Percentiles rank a stretch among this genome's conserved stretches.
phyloP scores from a whole-genome alignment of 148 eudicot genomes.

The Vaccinium vitisidaea region DNA sequence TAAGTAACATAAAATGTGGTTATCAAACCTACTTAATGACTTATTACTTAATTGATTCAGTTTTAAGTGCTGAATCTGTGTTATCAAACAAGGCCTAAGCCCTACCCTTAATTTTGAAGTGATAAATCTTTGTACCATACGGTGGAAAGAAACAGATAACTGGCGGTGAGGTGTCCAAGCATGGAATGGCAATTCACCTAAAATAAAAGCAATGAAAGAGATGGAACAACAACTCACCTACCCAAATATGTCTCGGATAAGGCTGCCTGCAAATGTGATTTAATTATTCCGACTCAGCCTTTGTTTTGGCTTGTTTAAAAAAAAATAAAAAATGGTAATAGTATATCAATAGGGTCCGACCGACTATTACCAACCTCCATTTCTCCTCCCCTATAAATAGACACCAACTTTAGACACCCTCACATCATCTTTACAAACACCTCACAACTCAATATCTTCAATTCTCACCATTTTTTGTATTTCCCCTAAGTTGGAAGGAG shows the following conservation, averaged over 20 bases:
- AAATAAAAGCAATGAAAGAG: neutral
- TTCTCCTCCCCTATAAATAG: constrained; percentile 1
- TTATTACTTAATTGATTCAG: too few species aligned
- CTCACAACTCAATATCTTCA: neutral
- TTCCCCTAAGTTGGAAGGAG: too few species aligned
- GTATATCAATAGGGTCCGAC: neutral
- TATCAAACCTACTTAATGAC: too few species aligned
- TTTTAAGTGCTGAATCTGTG: too few species aligned
- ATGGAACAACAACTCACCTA: neutral
- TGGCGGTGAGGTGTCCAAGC: neutral
- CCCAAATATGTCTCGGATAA: neutral
- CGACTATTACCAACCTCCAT: neutral
- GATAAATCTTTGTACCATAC: neutral
- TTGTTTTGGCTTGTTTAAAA: neutral
- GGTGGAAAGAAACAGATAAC: too few species aligned
- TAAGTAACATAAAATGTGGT: too few species aligned
- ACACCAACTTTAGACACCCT: neutral
- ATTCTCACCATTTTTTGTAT: neutral
- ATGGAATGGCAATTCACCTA: neutral
- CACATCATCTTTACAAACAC: neutral
- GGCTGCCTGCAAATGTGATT: neutral
- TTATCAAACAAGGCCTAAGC: too few species aligned
- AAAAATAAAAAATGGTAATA: too few species aligned
- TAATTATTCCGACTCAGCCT: neutral
- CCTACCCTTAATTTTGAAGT: neutral